Conservation (phyloP, 305 asterid species). For the Nicotiana rustica region DNA sequence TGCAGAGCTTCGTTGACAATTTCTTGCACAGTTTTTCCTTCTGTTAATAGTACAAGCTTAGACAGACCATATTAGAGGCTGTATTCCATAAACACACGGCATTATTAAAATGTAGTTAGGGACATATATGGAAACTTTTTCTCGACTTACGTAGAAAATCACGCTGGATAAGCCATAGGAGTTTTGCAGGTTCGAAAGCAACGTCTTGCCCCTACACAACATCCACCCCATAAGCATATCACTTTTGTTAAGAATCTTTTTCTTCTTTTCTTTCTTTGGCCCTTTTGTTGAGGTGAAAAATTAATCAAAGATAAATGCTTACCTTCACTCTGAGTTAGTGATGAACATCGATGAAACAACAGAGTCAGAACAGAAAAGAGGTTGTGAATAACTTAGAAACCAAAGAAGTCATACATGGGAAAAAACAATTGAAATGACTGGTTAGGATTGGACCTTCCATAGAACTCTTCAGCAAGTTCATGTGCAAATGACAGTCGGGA, state of each 20-base stretch:
- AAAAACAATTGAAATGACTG: background rate
- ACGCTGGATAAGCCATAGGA: constrained; percentile 98
- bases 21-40: constrained; percentile 94
- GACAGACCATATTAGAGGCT: background rate
- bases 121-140: background rate
- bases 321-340: constrained; percentile 83
- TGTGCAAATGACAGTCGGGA: constrained; percentile 93
- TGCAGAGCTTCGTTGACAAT: constrained; percentile 94
- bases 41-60: constrained; percentile 47
- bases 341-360: constrained; percentile 39
- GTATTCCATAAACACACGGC: background rate
- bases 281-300: constrained; percentile 14
- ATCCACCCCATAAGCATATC: constrained; percentile 28
- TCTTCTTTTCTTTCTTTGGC: constrained; percentile 12
- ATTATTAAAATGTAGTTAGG: background rate
- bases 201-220: constrained; percentile 88
- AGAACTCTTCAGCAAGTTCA: constrained; percentile 99
- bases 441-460: constrained; percentile 71
- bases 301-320: constrained; percentile 34
- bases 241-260: background rate
- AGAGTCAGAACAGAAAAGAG: constrained; percentile 43
- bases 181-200: constrained; percentile 97
- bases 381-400: constrained; percentile 34
- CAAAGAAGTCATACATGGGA: background rate
- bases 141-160: constrained; percentile 88